Evolutionary conservation across 495 filamentous ascomycete genomes (phyloP).

Genomic region (Glutinoglossum americanum): DNA sequence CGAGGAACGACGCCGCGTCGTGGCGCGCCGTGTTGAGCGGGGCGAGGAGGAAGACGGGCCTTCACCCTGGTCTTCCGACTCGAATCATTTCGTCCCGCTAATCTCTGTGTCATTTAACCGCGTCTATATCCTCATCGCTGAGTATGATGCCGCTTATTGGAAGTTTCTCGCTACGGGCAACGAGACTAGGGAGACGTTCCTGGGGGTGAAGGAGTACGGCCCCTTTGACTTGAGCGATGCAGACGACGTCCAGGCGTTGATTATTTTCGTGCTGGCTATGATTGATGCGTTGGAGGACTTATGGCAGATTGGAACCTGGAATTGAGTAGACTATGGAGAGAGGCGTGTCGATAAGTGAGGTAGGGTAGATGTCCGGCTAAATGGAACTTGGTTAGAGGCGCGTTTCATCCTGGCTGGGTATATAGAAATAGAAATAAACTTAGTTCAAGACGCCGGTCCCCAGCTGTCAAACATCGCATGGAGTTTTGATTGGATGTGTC

Average conservation of each 20-base stretch:
- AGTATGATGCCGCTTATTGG: neutral
- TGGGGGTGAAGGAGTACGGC: neutral
- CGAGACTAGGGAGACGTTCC: neutral
- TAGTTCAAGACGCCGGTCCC: no score
- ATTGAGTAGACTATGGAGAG: neutral
- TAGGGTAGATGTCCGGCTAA: no score
- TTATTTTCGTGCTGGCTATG: neutral
- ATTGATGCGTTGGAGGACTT: neutral
- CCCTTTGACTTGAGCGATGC: neutral
- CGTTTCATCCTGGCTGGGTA: no score
- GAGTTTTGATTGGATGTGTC: no score
- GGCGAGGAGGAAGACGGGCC: neutral
- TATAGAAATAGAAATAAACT: no score
- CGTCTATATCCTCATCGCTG: neutral
- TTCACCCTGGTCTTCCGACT: neutral
- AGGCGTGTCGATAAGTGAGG: no score
- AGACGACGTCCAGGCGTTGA: neutral
- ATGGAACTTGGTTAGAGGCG: no score
- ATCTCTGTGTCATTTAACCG: neutral
- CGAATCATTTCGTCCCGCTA: neutral
- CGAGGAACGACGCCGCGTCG: neutral
- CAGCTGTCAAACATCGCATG: no score
- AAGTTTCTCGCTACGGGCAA: neutral
- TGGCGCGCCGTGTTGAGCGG: neutral
- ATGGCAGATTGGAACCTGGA: neutral